These are phyloP conservation scores for Anthracocystis panici-leucophaei DNA, from an alignment of 1,284 basidiomycete species.

Conservation along the genomic window DNA sequence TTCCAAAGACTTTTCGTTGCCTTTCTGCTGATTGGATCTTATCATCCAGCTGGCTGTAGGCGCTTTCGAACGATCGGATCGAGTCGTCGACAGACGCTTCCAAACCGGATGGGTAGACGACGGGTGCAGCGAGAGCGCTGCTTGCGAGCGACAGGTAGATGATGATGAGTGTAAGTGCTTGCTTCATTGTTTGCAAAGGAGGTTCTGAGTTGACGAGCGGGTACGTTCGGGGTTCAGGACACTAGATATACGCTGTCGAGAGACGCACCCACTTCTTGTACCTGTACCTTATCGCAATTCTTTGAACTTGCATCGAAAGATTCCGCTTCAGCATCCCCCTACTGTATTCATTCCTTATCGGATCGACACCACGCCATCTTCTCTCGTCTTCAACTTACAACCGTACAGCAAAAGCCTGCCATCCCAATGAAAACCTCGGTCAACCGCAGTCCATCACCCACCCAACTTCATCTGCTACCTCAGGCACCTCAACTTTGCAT, in stretches of 20 bases:
- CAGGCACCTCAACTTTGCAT: too few species aligned
- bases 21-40: background rate
- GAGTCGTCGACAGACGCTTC: slow-evolving; percentile 1
- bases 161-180: background rate
- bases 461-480: too few species aligned
- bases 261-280: too few species aligned
- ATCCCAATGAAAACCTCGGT: too few species aligned
- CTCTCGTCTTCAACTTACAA: too few species aligned
- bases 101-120: background rate
- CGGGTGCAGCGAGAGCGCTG: background rate
- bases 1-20: background rate
- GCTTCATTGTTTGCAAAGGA: background rate
- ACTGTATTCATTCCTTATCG: too few species aligned
- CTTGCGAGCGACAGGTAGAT: background rate
- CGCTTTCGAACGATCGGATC: slow-evolving; percentile 13
- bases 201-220: background rate
- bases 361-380: too few species aligned
- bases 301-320: too few species aligned
- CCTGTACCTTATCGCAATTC: too few species aligned
- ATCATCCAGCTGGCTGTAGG: slow-evolving; percentile 9
- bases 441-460: too few species aligned
- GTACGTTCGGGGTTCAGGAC: background rate
- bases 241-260: background rate
- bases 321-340: too few species aligned
- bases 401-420: too few species aligned